phyloP scores from a whole-genome alignment of 345 rosid genomes.

The Eutrema heterophyllum region DNA sequence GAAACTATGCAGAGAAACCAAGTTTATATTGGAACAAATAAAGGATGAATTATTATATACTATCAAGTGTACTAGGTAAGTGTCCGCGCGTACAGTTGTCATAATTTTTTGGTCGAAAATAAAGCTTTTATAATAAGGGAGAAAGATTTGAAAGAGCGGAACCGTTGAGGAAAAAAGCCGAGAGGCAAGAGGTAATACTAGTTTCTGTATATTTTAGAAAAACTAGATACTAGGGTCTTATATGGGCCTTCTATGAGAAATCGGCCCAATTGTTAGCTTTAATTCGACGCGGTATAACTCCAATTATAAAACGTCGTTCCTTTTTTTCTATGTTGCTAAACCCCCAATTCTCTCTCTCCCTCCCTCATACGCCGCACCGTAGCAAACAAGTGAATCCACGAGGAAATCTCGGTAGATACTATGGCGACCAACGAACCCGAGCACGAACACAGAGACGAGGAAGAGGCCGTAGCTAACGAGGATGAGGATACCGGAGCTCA shows the following conservation, averaged over 20 bases:
- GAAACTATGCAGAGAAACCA: too few relatives aligned
- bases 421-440: slow-evolving; percentile 69
- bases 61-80: too few relatives aligned
- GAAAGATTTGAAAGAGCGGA: too few relatives aligned
- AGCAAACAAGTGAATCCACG: slow-evolving; percentile 2
- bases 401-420: background rate
- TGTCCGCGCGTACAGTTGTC: too few relatives aligned
- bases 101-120: too few relatives aligned
- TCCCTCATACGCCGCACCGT: slow-evolving; percentile 26
- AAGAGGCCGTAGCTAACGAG: slow-evolving; percentile 62
- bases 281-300: background rate
- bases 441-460: slow-evolving; percentile 62
- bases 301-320: background rate
- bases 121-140: too few relatives aligned
- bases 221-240: background rate
- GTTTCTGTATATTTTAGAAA: background rate
- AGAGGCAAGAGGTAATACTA: too few relatives aligned
- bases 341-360: background rate
- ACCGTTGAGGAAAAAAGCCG: too few relatives aligned
- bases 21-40: too few relatives aligned
- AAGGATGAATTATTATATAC: too few relatives aligned
- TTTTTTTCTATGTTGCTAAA: background rate
- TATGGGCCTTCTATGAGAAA: slow-evolving; percentile 1
- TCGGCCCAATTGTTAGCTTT: slow-evolving; percentile 19
- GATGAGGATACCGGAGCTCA: slow-evolving; percentile 98